phyloP scores from a whole-genome alignment of 164 flowering plant species.

The Annona cherimola region DNA sequence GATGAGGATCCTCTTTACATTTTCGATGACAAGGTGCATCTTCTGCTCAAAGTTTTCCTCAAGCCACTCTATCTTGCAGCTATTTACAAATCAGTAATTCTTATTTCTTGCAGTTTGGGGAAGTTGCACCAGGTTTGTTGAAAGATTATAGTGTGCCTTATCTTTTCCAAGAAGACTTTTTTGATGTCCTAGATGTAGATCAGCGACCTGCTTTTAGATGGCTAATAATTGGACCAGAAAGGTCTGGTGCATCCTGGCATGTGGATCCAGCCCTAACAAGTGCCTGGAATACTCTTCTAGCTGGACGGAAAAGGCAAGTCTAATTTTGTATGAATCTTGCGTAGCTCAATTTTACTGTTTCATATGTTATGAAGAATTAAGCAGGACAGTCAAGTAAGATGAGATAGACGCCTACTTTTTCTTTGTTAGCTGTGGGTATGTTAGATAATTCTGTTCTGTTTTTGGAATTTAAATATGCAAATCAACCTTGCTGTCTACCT shows the following conservation, averaged over 20 bases:
- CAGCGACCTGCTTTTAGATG: slow-evolving; percentile 86
- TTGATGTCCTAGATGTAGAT: slow-evolving; percentile 67
- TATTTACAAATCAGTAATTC: slow-evolving; percentile 3
- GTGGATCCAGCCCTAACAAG: slow-evolving; percentile 98
- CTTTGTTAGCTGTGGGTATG: too few species aligned
- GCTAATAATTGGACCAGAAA: slow-evolving; percentile 96
- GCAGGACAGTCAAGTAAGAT: too few species aligned
- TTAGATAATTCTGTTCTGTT: too few species aligned
- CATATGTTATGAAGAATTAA: too few species aligned
- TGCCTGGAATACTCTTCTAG: slow-evolving; percentile 97
- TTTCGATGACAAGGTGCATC: slow-evolving; percentile 80
- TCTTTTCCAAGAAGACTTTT: slow-evolving; percentile 80
- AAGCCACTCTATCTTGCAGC: not conserved
- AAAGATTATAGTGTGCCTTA: slow-evolving; percentile 82
- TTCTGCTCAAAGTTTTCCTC: not conserved
- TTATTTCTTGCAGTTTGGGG: slow-evolving; percentile 66
- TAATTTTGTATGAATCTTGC: too few species aligned
- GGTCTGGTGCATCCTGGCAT: slow-evolving; percentile 99
- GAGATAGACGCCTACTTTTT: too few species aligned
- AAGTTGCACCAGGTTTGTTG: slow-evolving; percentile 70
- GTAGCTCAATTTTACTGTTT: too few species aligned
- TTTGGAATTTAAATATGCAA: too few species aligned
- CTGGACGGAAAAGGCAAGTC: slow-evolving; percentile 86
- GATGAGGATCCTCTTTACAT: slow-evolving; percentile 97
- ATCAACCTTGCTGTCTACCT: too few species aligned